Base-by-base conservation (phyloP, 148 eudicot genomes). In the Cornus kousa region DNA sequence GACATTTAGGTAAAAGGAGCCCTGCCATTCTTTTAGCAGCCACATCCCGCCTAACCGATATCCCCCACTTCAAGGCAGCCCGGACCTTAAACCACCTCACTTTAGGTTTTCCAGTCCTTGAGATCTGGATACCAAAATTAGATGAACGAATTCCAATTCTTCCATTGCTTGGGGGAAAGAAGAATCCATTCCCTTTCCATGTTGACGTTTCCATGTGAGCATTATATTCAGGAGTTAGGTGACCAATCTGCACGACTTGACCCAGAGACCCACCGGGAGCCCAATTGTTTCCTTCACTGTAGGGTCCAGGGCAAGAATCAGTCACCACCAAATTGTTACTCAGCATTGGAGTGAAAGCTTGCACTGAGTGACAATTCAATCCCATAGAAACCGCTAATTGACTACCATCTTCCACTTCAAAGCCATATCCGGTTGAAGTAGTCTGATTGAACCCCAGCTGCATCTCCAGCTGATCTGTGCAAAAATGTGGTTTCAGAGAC, bases 61-160 rank as follows among this genome's bases (percentile, higher is more conserved):
- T 87, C 77, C 88, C 87, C 93, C 89, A 94, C 86, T 81, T 92
- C 28, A 94, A 71, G 70, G 82, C 87, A 77, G 97, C 94, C 28
- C 93, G 94, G 39, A 94, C 62, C 84, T 90, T 89, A 48, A 86
- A 82, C 97, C 98, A 92, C 71, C 88, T 67, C 6, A 85, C 88
- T 83, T 79, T 90, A 35, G 88, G 82, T 67, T 83, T 87, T 40
- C 86, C 80, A 33, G 39, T 78, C 68, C 87, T 77, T 37, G 91
- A 67, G 32, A 71, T 55, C 70, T 72, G 77, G 53, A 77, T 69
- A 20, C 83, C 82, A 37, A 62, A 23, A 73, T 77, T 40, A 19
- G 66, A 19, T 43, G 66, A 62, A 62, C 28, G 90, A 85, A 14
- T 71, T 46, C 81, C 88, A 35, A 71, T 17, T 28, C 72, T 83